Evolutionary conservation across 805 yeast species (phyloP).

Genomic region (Ogataea ramenticola): DNA sequence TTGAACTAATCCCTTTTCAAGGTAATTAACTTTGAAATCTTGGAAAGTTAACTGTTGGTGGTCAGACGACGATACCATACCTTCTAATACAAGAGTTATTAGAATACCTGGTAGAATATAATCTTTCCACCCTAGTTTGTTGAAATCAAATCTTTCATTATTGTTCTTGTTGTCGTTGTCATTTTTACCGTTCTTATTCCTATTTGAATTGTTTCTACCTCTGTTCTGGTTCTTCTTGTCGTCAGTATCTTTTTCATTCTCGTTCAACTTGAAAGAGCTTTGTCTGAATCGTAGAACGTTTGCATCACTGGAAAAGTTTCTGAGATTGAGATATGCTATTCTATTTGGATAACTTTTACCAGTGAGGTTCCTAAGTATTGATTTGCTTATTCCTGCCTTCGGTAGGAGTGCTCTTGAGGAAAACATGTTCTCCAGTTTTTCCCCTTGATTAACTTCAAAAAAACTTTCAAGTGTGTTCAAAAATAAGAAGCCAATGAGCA

Average conservation of each 20-base stretch:
- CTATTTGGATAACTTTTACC: neutral
- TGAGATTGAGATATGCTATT: neutral
- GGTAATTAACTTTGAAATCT: conserved; percentile 69
- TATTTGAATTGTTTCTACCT: no score
- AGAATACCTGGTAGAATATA: neutral
- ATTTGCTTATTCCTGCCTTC: neutral
- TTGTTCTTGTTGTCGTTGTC: neutral
- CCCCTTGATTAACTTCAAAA: neutral
- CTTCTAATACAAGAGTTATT: neutral
- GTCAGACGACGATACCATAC: conserved; percentile 4
- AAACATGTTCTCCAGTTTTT: neutral
- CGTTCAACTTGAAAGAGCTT: neutral
- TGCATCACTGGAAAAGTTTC: neutral
- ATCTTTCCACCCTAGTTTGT: neutral
- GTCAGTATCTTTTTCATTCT: neutral
- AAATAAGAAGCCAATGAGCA: no score
- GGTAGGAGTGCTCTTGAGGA: neutral
- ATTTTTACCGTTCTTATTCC: neutral
- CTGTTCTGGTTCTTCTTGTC: neutral
- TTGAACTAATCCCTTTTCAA: conserved; percentile 73
- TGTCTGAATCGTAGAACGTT: neutral
- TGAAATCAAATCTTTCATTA: neutral
- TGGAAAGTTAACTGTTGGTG: conserved; percentile 70
- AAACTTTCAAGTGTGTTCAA: no score
- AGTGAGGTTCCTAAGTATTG: neutral